These are phyloP conservation scores for Graphilbum sp. DNA, from an alignment of 2,329 filamentous ascomycete genomes.

Conservation along the genomic window DNA sequence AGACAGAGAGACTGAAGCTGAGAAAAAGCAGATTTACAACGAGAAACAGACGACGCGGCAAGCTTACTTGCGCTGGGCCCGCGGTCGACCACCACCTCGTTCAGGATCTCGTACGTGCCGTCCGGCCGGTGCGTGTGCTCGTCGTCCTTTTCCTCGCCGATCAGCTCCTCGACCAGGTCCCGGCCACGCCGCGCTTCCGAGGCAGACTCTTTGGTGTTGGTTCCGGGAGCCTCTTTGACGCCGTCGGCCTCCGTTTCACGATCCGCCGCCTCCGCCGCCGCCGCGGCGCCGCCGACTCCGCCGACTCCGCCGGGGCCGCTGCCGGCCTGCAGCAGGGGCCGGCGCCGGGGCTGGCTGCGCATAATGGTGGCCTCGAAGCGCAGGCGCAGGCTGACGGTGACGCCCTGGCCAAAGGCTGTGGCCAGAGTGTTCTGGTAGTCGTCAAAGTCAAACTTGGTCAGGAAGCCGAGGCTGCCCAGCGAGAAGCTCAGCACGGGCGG, in stretches of 20 bases:
- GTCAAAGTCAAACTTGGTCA: slow-evolving; percentile 91
- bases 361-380: slow-evolving; percentile 91
- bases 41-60: too few relatives aligned
- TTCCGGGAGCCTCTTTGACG: slow-evolving; percentile 4
- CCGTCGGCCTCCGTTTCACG: slow-evolving; percentile 11
- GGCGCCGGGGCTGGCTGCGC: slow-evolving; percentile 45
- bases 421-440: slow-evolving; percentile 53
- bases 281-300: too few relatives aligned
- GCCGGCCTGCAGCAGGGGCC: slow-evolving; percentile 1
- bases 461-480: slow-evolving; percentile 78
- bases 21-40: neutral
- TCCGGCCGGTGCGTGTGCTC: slow-evolving; percentile 74
- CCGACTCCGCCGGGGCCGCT: too few relatives aligned
- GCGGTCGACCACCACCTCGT: slow-evolving; percentile 91
- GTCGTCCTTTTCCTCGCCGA: slow-evolving; percentile 73
- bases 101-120: slow-evolving; percentile 76
- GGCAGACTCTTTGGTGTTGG: slow-evolving; percentile 6
- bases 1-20: neutral
- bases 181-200: slow-evolving; percentile 21
- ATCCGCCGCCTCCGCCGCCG: too few relatives aligned
- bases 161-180: slow-evolving; percentile 77
- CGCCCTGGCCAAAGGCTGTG: slow-evolving; percentile 61
- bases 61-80: slow-evolving; percentile 87
- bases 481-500: slow-evolving; percentile 87
- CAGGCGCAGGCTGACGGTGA: slow-evolving; percentile 73